Conservation (phyloP, 768 basidiomycete genomes). For the Termitomyces sp. region DNA sequence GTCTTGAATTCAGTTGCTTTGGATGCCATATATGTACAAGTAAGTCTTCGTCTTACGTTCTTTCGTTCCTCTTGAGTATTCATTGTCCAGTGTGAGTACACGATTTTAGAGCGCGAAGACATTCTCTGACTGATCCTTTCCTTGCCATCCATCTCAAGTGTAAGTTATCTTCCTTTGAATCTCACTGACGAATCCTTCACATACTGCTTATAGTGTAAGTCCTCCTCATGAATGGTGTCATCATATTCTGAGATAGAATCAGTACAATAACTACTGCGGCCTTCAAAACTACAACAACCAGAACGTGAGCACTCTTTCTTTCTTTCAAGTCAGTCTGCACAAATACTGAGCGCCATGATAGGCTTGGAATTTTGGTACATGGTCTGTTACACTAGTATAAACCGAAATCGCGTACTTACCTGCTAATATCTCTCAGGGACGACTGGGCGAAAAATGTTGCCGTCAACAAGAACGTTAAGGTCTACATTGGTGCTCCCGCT, state of each 20-base stretch:
- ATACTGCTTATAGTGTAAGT: conserved; percentile 7
- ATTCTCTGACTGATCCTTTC: background rate
- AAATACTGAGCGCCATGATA: conserved; percentile 4
- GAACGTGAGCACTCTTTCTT: conserved; percentile 23
- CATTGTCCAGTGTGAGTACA: conserved; percentile 8
- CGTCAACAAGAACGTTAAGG: conserved; percentile 47
- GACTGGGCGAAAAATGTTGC: conserved; percentile 51
- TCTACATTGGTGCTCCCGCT: conserved; percentile 53
- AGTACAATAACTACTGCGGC: conserved; percentile 21
- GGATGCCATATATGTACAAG: conserved; percentile 65
- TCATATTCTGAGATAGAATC: background rate
- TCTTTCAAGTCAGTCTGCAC: background rate
- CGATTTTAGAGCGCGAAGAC: background rate
- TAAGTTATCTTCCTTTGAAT: conserved; percentile 1
- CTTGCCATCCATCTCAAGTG: conserved; percentile 1
- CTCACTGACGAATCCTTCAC: background rate
- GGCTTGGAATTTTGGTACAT: conserved; percentile 43
- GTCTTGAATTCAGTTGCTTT: conserved; percentile 54
- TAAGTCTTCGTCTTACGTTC: conserved; percentile 23
- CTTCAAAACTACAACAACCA: conserved; percentile 34
- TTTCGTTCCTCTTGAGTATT: background rate
- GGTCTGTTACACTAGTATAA: conserved; percentile 22
- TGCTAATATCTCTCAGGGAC: conserved; percentile 26
- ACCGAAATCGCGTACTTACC: background rate
- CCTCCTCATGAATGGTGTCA: background rate